Conservation (phyloP, 2,329 filamentous ascomycete species). For the Huntiella savannae region DNA sequence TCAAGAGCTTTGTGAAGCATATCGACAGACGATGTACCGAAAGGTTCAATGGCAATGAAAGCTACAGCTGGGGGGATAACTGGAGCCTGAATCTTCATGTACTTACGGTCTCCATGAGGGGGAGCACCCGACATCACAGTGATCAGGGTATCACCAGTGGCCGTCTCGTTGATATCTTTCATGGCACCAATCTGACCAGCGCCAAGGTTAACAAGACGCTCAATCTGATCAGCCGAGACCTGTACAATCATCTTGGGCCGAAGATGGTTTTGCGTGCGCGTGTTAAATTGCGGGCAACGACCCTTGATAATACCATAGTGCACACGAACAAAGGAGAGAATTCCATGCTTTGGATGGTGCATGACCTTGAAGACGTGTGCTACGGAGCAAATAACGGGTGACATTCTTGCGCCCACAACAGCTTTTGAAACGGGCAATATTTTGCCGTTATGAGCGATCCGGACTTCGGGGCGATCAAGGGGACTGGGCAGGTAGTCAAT, state of each 20-base stretch:
- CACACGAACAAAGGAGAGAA: constrained; percentile 79
- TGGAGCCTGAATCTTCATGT: constrained; percentile 69
- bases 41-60: constrained; percentile 78
- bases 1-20: constrained; percentile 57
- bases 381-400: constrained; percentile 21
- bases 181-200: constrained; percentile 90
- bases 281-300: constrained; percentile 68
- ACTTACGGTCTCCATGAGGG: constrained; percentile 49
- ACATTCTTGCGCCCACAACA: constrained; percentile 20
- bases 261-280: constrained; percentile 62
- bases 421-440: constrained; percentile 20
- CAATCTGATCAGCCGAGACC: constrained; percentile 74
- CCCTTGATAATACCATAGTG: constrained; percentile 68
- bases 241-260: constrained; percentile 64
- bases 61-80: constrained; percentile 85
- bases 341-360: constrained; percentile 66
- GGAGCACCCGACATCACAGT: constrained; percentile 44
- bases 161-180: constrained; percentile 70
- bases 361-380: constrained; percentile 87
- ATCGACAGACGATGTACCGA: constrained; percentile 61
- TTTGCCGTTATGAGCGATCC: constrained; percentile 50
- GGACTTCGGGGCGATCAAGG: constrained; percentile 56
- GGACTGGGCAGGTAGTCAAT: constrained; percentile 76
- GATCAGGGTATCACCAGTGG: constrained; percentile 83
- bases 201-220: constrained; percentile 62